Evolutionary conservation across 1,139 yeast species (phyloP).

Genomic region (Trichomonascaceae sp.): DNA sequence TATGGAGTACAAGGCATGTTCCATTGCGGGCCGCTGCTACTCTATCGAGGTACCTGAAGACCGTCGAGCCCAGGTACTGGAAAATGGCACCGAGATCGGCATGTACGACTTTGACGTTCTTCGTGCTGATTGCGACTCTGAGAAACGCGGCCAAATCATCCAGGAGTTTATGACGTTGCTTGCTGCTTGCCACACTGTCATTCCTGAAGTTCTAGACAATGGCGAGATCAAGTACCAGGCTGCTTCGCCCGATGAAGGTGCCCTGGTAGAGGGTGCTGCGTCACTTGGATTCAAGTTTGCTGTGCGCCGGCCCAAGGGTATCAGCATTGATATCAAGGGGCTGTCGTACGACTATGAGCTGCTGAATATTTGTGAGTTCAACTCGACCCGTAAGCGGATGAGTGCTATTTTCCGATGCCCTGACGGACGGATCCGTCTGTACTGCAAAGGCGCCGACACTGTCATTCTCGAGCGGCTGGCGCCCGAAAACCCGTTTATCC

Average conservation of each 20-base stretch:
- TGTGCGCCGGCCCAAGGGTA: constrained; percentile 75
- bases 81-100: constrained; percentile 66
- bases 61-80: constrained; percentile 52
- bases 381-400: constrained; percentile 96
- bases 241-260: constrained; percentile 99
- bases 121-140: constrained; percentile 35
- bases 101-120: constrained; percentile 61
- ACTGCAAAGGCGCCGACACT: constrained; percentile 97
- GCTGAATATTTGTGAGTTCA: constrained; percentile 87
- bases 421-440: constrained; percentile 78
- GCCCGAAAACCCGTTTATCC: constrained; percentile 64
- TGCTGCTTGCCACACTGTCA: constrained; percentile 94
- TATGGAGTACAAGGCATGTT: constrained; percentile 92
- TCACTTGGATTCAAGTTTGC: constrained; percentile 71
- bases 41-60: constrained; percentile 88
- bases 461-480: constrained; percentile 80
- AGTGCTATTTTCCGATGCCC: constrained; percentile 90
- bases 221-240: constrained; percentile 78
- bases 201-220: constrained; percentile 62
- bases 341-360: constrained; percentile 54
- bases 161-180: constrained; percentile 73
- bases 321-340: constrained; percentile 45
- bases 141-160: constrained; percentile 46
- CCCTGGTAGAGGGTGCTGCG: constrained; percentile 94
- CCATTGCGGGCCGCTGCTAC: constrained; percentile 87